Evolutionary conservation across 208 protist species (phyloP).

Genomic region (Leishmania lainsoni): DNA sequence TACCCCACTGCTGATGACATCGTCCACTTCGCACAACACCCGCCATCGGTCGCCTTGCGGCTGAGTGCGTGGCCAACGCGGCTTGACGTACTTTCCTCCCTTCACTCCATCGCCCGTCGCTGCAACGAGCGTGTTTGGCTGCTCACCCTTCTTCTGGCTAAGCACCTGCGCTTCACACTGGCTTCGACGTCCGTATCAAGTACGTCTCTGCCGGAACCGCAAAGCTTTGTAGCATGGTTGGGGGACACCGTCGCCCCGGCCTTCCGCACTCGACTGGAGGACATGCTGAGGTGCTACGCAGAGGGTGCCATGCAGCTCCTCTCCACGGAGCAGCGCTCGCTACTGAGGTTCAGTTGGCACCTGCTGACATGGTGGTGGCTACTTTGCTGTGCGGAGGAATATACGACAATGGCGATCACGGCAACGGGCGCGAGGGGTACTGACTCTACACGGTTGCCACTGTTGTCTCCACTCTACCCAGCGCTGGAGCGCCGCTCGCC

Average conservation of each 20-base stretch:
- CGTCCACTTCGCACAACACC: slow-evolving; percentile 1
- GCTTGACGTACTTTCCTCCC: slow-evolving; percentile 27
- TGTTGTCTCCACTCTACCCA: background rate
- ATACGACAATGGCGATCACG: background rate
- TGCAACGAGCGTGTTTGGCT: slow-evolving; percentile 58
- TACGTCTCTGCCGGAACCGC: background rate
- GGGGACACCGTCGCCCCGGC: background rate
- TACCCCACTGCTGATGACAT: slow-evolving; percentile 15
- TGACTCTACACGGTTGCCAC: background rate
- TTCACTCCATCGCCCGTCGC: slow-evolving; percentile 36
- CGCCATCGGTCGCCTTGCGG: slow-evolving; percentile 12
- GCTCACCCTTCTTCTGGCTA: slow-evolving; percentile 40
- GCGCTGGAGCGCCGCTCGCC: background rate
- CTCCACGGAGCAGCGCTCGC: slow-evolving; percentile 38
- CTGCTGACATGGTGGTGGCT: slow-evolving; percentile 43
- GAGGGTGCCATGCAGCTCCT: slow-evolving; percentile 44
- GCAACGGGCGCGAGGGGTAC: background rate
- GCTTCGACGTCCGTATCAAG: background rate
- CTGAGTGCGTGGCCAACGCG: slow-evolving; percentile 33
- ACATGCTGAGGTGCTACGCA: slow-evolving; percentile 34
- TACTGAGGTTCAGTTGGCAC: slow-evolving; percentile 55
- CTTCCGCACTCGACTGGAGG: slow-evolving; percentile 26
- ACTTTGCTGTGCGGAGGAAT: slow-evolving; percentile 30
- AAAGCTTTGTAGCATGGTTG: slow-evolving; percentile 4
- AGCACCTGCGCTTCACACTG: slow-evolving; percentile 19